A percentile compares a stretch with the other conserved stretches of the same genome.
These are phyloP conservation scores for Annulohypoxylon stygium DNA, from an alignment of 495 filamentous ascomycete species.

Conservation along the genomic window DNA sequence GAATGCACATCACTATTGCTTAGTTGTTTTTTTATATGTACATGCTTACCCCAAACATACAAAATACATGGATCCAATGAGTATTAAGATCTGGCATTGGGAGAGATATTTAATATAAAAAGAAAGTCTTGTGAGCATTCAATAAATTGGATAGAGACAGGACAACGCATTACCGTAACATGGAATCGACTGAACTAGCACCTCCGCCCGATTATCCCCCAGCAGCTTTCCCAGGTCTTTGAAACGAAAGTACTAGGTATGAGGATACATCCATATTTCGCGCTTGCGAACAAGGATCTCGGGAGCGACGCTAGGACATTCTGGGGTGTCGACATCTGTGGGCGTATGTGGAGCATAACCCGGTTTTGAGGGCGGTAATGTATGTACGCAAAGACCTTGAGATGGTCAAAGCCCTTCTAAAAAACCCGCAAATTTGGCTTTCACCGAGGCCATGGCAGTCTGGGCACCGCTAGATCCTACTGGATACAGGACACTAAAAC, in stretches of 20 bases:
- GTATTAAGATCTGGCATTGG: background rate
- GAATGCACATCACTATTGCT: conserved; percentile 7
- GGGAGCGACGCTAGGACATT: conserved; percentile 27
- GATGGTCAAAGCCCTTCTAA: conserved; percentile 32
- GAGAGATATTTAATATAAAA: conserved; percentile 12
- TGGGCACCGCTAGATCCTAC: conserved; percentile 3
- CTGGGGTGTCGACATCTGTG: conserved; percentile 28
- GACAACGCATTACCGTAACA: background rate
- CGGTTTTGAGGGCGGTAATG: conserved; percentile 29
- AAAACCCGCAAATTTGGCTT: conserved; percentile 46
- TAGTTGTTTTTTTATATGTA: background rate
- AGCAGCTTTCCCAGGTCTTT: background rate
- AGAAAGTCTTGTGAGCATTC: background rate
- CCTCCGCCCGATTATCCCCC: background rate
- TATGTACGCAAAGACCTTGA: conserved; percentile 27
- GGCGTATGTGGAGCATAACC: conserved; percentile 27
- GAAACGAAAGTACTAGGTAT: background rate
- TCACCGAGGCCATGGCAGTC: conserved; percentile 30
- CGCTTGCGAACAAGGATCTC: conserved; percentile 34
- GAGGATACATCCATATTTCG: conserved; percentile 22
- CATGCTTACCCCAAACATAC: background rate
- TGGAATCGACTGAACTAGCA: conserved; percentile 10
- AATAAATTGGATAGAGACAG: background rate
- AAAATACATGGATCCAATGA: background rate
- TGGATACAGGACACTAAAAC: conserved; percentile 37